Percentiles rank a stretch among this genome's conserved stretches.
These are phyloP conservation scores for Fusarium hainanense DNA, from an alignment of 2,329 filamentous ascomycete genomes.

Conservation along the genomic window DNA sequence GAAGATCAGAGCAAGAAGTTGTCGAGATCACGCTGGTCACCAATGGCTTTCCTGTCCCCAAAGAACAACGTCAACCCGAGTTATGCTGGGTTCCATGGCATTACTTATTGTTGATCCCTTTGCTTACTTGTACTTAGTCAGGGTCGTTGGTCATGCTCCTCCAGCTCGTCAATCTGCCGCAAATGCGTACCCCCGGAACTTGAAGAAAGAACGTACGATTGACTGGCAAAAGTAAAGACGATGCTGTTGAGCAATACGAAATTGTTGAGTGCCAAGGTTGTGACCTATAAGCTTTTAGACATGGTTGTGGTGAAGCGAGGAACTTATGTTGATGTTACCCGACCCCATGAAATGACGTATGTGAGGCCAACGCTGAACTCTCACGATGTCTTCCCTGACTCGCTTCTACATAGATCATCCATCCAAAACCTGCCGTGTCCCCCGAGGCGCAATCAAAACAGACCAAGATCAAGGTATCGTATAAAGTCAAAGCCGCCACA, in stretches of 20 bases:
- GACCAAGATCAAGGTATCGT: background rate
- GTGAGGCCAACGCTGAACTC: background rate
- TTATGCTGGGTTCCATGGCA: no score
- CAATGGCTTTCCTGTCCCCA: no score
- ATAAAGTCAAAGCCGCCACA: background rate
- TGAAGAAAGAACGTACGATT: fast-evolving
- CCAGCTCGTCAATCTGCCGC: background rate
- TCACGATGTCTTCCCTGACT: background rate
- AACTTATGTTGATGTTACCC: background rate
- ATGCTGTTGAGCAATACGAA: background rate
- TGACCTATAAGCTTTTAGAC: background rate
- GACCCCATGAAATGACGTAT: background rate
- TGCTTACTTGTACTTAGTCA: no score
- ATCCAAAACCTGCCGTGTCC: background rate
- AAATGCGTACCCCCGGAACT: background rate
- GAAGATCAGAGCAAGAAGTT: no score
- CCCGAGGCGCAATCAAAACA: background rate
- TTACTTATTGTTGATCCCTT: no score
- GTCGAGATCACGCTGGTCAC: no score
- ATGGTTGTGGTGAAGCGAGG: background rate
- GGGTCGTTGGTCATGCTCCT: background rate
- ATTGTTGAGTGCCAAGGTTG: background rate
- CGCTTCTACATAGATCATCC: background rate
- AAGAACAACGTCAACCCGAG: no score
- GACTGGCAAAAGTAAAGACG: background rate